These are phyloP conservation scores for Pharus latifolius DNA, from an alignment of 176 grass and related monocot genomes.

Conservation along the genomic window DNA sequence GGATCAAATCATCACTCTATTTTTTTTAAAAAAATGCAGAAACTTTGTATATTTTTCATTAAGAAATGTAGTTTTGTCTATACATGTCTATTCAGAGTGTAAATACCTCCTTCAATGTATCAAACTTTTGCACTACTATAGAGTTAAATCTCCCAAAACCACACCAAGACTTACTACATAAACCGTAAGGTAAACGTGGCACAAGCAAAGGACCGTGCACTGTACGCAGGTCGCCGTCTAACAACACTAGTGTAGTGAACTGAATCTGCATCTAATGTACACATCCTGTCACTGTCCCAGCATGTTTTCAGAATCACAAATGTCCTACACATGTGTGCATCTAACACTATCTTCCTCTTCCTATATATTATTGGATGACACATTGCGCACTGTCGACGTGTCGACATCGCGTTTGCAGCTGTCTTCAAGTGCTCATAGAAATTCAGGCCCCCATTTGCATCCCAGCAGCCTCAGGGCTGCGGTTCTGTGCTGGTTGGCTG, in stretches of 20 bases:
- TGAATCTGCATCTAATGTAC: constrained; percentile 19
- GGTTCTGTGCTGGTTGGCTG: background rate
- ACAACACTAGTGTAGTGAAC: background rate
- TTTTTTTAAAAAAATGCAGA: no score
- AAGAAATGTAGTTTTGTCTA: no score
- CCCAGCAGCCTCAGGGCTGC: background rate
- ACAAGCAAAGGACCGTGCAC: background rate
- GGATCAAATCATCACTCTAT: no score
- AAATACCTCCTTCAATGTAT: no score
- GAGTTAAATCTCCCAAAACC: no score
- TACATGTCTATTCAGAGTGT: no score
- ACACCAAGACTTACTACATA: constrained; percentile 19
- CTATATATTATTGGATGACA: background rate
- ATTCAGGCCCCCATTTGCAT: background rate
- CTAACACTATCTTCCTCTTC: background rate
- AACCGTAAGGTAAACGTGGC: background rate
- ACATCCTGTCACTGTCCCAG: background rate
- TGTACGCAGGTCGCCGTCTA: background rate
- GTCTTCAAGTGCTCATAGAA: background rate
- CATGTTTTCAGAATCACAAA: background rate
- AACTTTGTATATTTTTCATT: no score
- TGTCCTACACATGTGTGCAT: background rate
- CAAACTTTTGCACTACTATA: no score
- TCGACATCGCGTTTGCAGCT: background rate
- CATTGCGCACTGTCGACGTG: background rate